Base-by-base conservation (phyloP, 352 stramenopile genomes). In the Phytophthora sp. region DNA sequence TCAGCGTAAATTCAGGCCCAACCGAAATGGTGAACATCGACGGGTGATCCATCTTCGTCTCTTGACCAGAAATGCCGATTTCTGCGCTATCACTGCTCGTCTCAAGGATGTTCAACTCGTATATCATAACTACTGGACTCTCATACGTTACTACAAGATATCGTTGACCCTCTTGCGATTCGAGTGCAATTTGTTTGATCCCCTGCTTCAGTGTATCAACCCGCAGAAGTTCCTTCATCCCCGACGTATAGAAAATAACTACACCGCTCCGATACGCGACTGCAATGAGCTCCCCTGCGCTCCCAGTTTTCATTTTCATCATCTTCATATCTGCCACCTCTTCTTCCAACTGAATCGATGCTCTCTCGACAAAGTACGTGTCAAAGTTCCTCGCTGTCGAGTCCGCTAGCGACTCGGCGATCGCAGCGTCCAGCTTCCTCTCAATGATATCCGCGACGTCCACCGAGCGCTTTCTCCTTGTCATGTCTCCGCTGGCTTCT, bases 271-370 rank as follows among this genome's bases (percentile, higher is more conserved):
- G 44, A 18, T 69, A 66, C 0, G 69, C 80, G 0, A 89, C 20
- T 4, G 71, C 76, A 20, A 84, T 30, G 6, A 91, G 46, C 11
- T 89, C 80, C 9, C 61, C 39, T 9, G 59, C 46, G 16, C 60
- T 68, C 2, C 51, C 16, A 23, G 15, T 18, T 2, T 55, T 65
- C 6, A 86, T 26, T 23, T 80, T 82, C 45, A 62, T 63, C 55
- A 91, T 79, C 35, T 79, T 75, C 35, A 91, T 57, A 21, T 79
- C 78, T 0, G 66, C 74, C 9, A 87, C 58, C 3, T 51, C 26
- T 2, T 57, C 45, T 3, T 47, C 24, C 13, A 68, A 16, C 13
- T 13, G 0, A 16, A 79, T 44, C 7, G 44, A 26, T 1, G 49
- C 61, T 38, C 53, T 54, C 26, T 86, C 71, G 0, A 91, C 66